Evolutionary conservation across 1,139 yeast genomes (phyloP).

Genomic region (Lodderomyces theae): DNA sequence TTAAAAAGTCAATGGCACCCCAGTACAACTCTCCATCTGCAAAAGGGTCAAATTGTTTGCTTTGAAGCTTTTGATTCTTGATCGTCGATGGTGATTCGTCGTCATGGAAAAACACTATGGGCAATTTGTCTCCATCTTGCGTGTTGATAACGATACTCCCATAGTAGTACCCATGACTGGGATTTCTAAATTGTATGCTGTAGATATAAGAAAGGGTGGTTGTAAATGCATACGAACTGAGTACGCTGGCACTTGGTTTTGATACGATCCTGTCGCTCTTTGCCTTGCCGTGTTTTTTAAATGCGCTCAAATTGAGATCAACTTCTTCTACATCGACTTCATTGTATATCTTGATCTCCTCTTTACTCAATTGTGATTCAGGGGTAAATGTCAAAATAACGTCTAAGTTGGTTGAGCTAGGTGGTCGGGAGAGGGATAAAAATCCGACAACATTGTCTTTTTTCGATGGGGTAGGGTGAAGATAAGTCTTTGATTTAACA

Average conservation of each 20-base stretch:
- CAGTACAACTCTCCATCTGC: slow-evolving; percentile 63
- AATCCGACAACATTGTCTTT: slow-evolving; percentile 79
- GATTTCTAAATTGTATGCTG: slow-evolving; percentile 79
- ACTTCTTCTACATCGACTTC: slow-evolving; percentile 49
- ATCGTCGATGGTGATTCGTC: slow-evolving; percentile 76
- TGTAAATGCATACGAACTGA: slow-evolving; percentile 65
- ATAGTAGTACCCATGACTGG: slow-evolving; percentile 86
- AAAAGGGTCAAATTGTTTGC: slow-evolving; percentile 73
- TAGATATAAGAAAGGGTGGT: slow-evolving; percentile 60
- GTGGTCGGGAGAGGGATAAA: slow-evolving; percentile 58
- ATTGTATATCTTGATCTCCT: slow-evolving; percentile 50
- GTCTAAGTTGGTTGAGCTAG: slow-evolving; percentile 54
- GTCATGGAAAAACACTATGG: slow-evolving; percentile 90
- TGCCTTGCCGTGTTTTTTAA: slow-evolving; percentile 16
- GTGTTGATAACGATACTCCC: slow-evolving; percentile 81
- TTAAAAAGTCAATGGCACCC: slow-evolving; percentile 86
- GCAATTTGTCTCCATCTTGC: slow-evolving; percentile 65
- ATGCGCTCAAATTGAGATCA: slow-evolving; percentile 22
- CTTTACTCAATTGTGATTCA: slow-evolving; percentile 49
- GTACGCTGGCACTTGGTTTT: slow-evolving; percentile 51
- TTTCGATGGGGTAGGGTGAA: slow-evolving; percentile 76
- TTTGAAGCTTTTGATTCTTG: slow-evolving; percentile 54
- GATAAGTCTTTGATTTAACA: slow-evolving; percentile 68
- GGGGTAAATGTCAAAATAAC: slow-evolving; percentile 74
- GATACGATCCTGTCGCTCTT: slow-evolving; percentile 32